Evolutionary conservation across 2,329 filamentous ascomycete genomes (phyloP), one percentile per base, ranked within the genome.

Genomic region (Epichloe scottii): DNA sequence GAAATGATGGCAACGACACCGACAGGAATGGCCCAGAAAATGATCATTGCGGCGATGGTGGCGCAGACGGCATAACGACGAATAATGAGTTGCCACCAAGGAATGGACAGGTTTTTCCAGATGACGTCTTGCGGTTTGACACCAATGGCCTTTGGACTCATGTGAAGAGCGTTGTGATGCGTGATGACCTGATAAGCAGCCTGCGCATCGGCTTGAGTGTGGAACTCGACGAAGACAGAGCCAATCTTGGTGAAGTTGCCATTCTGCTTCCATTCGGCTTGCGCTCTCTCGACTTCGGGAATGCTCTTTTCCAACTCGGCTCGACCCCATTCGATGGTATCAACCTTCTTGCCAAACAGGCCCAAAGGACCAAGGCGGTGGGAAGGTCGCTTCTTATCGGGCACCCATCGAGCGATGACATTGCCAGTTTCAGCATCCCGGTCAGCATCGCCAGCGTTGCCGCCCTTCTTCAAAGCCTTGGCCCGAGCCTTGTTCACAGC

Each of bases 141-240:
- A 44, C 89, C 89, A 51, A 91, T 90, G 61, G 84, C 89, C 33
- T 89, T 83, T 46, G 89, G 89, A 21, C 85, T 79, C 84, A 95
- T 89, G 66, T 89, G 86, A 41, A 91, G 72, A 30, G 86, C 82
- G 51, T 87, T 79, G 64, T 93, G 87, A 68, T 93, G 87, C 6
- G 88, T 79, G 30, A 94, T 74, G 19, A 81, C 84, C 67, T 96
- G 90, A 67, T 78, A 95, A 23, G 91, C 90, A 52, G 77, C 74
- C 66, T 98, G 91, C 8, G 93, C 93, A 54, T 88, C 87, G 23
- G 83, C 78, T 63, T 95, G 87, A 3, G 79, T 82, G 56, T 80
- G 77, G 62, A 95, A 98, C 63, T 97, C 90, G 56, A 98, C 87
- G 60, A 98, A 97, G n/a, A 93, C 85, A 3, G 89, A 84, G 49